Conservation (phyloP, 129 eudicot species). For the Mikania micrantha region DNA sequence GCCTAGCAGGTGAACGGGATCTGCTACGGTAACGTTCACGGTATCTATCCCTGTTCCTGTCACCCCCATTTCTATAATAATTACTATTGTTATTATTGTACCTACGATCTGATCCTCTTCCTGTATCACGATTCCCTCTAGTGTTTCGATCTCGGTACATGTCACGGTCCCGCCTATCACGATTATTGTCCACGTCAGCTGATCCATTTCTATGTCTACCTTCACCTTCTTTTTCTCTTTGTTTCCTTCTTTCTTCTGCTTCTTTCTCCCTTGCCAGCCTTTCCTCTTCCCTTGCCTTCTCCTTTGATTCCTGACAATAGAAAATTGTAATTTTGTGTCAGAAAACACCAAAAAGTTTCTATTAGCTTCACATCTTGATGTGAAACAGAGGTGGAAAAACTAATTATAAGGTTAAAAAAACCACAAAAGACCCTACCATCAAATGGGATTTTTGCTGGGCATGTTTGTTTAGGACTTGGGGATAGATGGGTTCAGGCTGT, state of each 20-base stretch:
- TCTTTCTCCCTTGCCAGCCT: slow-evolving; percentile 85
- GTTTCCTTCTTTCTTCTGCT: slow-evolving; percentile 80
- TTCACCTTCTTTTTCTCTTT: slow-evolving; percentile 63
- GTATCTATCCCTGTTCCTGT: slow-evolving; percentile 70
- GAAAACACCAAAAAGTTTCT: neutral
- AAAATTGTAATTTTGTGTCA: neutral
- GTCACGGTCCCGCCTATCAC: slow-evolving; percentile 45
- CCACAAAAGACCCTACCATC: too few relatives aligned
- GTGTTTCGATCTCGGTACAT: slow-evolving; percentile 55
- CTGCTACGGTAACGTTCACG: slow-evolving; percentile 70
- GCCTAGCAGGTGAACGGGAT: slow-evolving; percentile 66
- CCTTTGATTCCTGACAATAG: slow-evolving; percentile 64
- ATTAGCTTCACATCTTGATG: neutral
- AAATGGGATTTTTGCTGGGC: too few relatives aligned
- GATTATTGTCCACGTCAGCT: slow-evolving; percentile 62
- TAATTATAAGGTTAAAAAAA: too few relatives aligned
- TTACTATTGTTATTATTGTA: slow-evolving; percentile 28
- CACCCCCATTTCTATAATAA: slow-evolving; percentile 69
- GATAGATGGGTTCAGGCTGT: neutral
- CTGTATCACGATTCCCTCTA: slow-evolving; percentile 48
- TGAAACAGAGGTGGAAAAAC: neutral
- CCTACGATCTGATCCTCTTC: slow-evolving; percentile 54
- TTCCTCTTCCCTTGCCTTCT: slow-evolving; percentile 93
- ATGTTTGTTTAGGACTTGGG: neutral
- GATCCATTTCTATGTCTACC: slow-evolving; percentile 58